Evolutionary conservation across 1,284 basidiomycete species (phyloP), one percentile per base, ranked within the genome.

Genomic region (Ceratobasidium sp.): DNA sequence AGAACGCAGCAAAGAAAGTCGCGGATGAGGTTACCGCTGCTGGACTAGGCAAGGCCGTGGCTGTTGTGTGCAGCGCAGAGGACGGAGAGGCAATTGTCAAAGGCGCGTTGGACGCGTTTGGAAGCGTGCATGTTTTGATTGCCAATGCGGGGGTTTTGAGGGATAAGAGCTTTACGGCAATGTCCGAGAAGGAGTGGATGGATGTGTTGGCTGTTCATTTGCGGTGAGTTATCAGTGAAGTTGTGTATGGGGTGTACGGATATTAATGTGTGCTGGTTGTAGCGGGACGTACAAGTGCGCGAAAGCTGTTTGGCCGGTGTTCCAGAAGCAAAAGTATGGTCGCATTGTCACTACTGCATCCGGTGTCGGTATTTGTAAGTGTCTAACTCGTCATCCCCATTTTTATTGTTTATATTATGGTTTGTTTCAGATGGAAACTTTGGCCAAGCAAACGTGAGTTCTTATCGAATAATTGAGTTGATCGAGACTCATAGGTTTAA

Each of bases 281-380:
- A 91, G 91, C 60, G 91, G 90, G 23, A 94, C 93, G 26, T 94
- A 89, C 85, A 93, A 92, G 93, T 95, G 94, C 83, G 93, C 92
- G 77, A 96, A 98, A 85, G 97, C 97, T 15, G 95, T 96, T 51
- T 99, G 97, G 98, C 97, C 97, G 3, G 89, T 96, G 83, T 98
- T 99, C 90, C 93, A 95, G 86, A 94, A 97, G 87, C 98, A 99
- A 85, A 97, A 97, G 87, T 99, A 94, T 84, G 97, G 98, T 46
- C 93, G 98, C 78, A 97, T 99, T 83, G 90, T 99, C 78, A 98
- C 95, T 73, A 99, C 97, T 40, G 92, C 93, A 78, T 99, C 97
- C 5, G 93, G 94, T 84, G 96, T 97, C 77, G 97, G 97, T 80
- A 93, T 98, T 79, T 97, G 94, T 95, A 82, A 84, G 94, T 88